phyloP scores from a whole-genome alignment of 1,284 basidiomycete genomes.

The Ganoderma multipileum region DNA sequence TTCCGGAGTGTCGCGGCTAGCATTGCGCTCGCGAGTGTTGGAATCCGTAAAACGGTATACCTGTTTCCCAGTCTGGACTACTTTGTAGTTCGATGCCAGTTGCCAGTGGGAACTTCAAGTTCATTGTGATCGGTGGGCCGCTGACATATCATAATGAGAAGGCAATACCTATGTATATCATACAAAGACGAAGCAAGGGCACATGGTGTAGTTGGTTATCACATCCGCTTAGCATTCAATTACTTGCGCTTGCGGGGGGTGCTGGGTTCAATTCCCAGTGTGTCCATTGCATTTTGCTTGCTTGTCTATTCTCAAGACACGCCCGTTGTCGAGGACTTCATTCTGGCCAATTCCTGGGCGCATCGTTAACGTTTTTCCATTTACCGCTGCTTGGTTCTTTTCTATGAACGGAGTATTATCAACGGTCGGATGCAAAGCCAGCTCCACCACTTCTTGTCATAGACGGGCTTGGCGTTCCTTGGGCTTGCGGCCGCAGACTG shows the following conservation, averaged over 20 bases:
- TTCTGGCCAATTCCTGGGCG: no score
- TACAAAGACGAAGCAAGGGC: no score
- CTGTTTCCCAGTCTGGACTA: background rate
- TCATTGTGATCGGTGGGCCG: background rate
- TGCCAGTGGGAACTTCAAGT: no score
- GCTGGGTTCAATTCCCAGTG: constrained; percentile 44
- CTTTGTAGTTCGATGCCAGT: no score
- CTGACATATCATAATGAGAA: no score
- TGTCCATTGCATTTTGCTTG: constrained; percentile 31
- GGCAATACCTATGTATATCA: no score
- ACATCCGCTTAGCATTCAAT: constrained; percentile 51
- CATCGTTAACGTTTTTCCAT: background rate
- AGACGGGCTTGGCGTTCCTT: background rate
- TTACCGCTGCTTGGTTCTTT: background rate
- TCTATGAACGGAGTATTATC: background rate
- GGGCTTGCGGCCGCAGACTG: background rate
- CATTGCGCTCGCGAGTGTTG: constrained; percentile 8
- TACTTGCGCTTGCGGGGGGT: constrained; percentile 37
- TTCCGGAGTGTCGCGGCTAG: constrained; percentile 17
- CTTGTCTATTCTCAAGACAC: no score
- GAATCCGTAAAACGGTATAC: background rate
- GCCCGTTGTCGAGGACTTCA: no score
- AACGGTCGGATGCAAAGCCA: background rate
- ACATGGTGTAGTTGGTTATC: constrained; percentile 59
- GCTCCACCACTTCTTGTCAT: background rate